Evolutionary conservation across 2,329 filamentous ascomycete species (phyloP), one percentile per base, ranked within the genome.

Genomic region (Pestalotiopsis sp.): DNA sequence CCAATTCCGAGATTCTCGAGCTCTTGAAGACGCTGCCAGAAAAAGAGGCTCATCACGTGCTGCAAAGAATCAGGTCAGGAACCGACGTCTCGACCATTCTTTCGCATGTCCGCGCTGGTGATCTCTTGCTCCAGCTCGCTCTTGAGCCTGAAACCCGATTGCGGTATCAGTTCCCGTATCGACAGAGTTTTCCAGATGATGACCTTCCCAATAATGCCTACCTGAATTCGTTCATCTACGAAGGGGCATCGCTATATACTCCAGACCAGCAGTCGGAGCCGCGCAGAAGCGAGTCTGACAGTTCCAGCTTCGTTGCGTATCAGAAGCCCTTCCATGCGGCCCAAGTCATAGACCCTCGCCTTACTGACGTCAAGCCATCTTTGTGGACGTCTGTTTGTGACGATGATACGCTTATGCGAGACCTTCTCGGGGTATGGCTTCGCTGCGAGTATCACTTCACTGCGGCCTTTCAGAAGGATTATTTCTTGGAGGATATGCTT

Each of bases 111-210:
- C 75, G 73, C 57, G 75, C 76, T 23, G 82, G 82, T 9, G 77
- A 82, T 67, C 38, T 80, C 4, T 70, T 83, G 3, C 69, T 83
- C 4, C 80, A 83, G 67, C 76, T 82, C 66, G 73, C 78, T 0
- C 70, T 82, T 2, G 68, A 72, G 0, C 80, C 82, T 4, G 81
- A 84, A 69, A 75, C 79, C 1, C 73, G 79, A 1, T 76, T 77
- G 23, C 80, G 80, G 56, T 83, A 81, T 57, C 77, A 80, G 59
- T 82, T 84, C 45, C 82, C 81, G 0, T 82, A 81, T 59, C 62
- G 74, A 14, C 25, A 70, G 6, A 72, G 76, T 5, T 79, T 80
- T 75, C 80, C 80, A 2, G 56, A 69, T 3, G 76, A 70, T 23
- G 70, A 80, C 13, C 66, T 70, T 1, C 59, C 68, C 4, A 71